phyloP scores from a whole-genome alignment of 2,329 filamentous ascomycete genomes.

The Achaetomium macrosporum region DNA sequence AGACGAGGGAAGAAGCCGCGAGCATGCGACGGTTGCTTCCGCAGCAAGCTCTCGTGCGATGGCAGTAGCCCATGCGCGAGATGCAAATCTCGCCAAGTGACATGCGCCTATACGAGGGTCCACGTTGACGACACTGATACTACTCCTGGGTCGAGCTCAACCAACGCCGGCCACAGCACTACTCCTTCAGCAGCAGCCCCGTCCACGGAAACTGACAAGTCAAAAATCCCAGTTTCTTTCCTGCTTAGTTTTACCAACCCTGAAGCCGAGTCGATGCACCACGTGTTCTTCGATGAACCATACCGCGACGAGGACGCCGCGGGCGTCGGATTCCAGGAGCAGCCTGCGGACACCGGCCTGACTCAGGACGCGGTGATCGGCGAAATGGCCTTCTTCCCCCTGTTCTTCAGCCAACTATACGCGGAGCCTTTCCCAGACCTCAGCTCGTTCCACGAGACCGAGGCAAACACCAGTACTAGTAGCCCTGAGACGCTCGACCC shows the following conservation, averaged over 20 bases:
- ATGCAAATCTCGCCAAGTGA: conserved; percentile 21
- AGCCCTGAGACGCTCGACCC: conserved; percentile 4
- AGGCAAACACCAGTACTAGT: too few species aligned
- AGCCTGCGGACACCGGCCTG: not conserved
- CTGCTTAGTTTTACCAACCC: conserved; percentile 26
- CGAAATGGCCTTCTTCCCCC: conserved; percentile 13
- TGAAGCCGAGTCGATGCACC: conserved; percentile 23
- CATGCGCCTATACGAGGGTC: conserved; percentile 21
- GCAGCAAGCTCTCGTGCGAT: conserved; percentile 28
- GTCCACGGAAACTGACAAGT: conserved; percentile 7
- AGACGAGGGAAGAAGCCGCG: conserved; percentile 27
- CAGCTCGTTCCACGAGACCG: not conserved
- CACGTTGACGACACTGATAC: not conserved
- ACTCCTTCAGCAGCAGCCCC: not conserved
- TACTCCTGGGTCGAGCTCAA: not conserved
- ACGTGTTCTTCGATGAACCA: conserved; percentile 14
- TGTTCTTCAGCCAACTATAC: not conserved
- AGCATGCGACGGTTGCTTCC: conserved; percentile 29
- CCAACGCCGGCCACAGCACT: not conserved
- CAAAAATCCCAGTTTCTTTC: conserved; percentile 24
- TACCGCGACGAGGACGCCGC: not conserved
- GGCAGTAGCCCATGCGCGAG: conserved; percentile 24
- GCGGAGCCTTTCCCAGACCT: conserved; percentile 11
- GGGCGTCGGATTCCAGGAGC: not conserved
- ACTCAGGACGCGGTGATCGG: not conserved